Conservation (phyloP, 371 early-diverging fungal genomes). For the Mortierella sp. region DNA sequence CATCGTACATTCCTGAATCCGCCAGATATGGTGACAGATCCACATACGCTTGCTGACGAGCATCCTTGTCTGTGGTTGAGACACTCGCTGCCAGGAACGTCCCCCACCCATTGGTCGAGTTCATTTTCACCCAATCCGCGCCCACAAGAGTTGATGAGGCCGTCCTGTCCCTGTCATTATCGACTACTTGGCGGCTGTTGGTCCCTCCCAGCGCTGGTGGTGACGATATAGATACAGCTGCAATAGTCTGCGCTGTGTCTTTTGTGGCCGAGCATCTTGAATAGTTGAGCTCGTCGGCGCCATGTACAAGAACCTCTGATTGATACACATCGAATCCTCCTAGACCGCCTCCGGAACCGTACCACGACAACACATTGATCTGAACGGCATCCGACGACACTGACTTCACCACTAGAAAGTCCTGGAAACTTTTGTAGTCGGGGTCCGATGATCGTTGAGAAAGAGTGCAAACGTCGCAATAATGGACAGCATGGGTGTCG, state of each 20-base stretch:
- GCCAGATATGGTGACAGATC: conserved; percentile 67
- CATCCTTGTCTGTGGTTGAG: conserved; percentile 29
- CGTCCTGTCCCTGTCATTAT: conserved; percentile 13
- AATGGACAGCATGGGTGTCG: conserved; percentile 45
- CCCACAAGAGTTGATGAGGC: conserved; percentile 28
- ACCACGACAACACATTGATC: conserved; percentile 76
- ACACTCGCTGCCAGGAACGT: conserved; percentile 41
- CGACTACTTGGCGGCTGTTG: conserved; percentile 27
- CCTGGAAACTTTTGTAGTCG: conserved; percentile 58
- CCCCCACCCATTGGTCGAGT: conserved; percentile 51
- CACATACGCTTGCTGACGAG: conserved; percentile 54
- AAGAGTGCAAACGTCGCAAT: conserved; percentile 73
- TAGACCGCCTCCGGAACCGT: conserved; percentile 80
- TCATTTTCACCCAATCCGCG: conserved; percentile 48
- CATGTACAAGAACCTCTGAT: conserved; percentile 63
- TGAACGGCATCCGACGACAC: conserved; percentile 62
- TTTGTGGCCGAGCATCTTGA: conserved; percentile 17
- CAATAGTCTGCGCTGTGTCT: background rate
- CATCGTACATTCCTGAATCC: conserved; percentile 74
- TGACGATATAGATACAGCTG: background rate
- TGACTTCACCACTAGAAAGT: conserved; percentile 65
- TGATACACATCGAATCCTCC: conserved; percentile 76
- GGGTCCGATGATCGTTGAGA: conserved; percentile 28
- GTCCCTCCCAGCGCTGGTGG: conserved; percentile 38
- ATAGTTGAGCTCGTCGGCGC: conserved; percentile 50